A percentile compares a stretch with the other conserved stretches of the same genome.
These are phyloP conservation scores for Malania oleifera DNA, from an alignment of 164 flowering plant species.

Conservation along the genomic window DNA sequence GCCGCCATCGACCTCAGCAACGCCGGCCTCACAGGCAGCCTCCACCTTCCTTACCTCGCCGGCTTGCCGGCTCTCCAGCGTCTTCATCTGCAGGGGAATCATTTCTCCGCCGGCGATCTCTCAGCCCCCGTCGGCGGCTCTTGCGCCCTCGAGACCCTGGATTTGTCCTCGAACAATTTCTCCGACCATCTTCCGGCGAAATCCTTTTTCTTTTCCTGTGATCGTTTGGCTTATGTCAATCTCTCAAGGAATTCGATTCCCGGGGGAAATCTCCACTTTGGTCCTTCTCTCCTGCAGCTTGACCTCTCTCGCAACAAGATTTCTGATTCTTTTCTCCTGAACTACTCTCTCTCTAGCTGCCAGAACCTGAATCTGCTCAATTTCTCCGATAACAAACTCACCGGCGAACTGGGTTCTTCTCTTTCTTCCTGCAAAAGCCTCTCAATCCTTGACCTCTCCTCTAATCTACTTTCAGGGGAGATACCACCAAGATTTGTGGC, in stretches of 20 bases:
- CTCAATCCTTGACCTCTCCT: slow-evolving; percentile 46
- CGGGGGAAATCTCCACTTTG: slow-evolving; percentile 28
- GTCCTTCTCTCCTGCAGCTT: slow-evolving; percentile 44
- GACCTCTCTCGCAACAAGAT: slow-evolving; percentile 60
- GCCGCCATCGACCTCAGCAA: slow-evolving; percentile 41
- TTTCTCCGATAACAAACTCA: slow-evolving; percentile 50
- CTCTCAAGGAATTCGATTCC: slow-evolving; percentile 51
- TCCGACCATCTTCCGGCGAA: slow-evolving; percentile 26
- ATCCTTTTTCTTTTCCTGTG: slow-evolving; percentile 31
- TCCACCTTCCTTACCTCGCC: slow-evolving; percentile 38
- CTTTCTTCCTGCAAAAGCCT: slow-evolving; percentile 37
- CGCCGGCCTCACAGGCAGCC: slow-evolving; percentile 39
- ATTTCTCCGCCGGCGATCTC: slow-evolving; percentile 47
- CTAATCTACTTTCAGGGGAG: slow-evolving; percentile 43
- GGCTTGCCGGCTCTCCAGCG: slow-evolving; percentile 33
- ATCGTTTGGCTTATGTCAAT: slow-evolving; percentile 34
- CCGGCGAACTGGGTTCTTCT: slow-evolving; percentile 28
- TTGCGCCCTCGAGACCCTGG: slow-evolving; percentile 42
- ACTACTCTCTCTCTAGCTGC: slow-evolving; percentile 30
- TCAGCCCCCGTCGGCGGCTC: slow-evolving; percentile 16
- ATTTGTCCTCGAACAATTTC: slow-evolving; percentile 56
- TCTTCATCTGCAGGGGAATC: slow-evolving; percentile 40
- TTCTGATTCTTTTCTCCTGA: slow-evolving; percentile 33
- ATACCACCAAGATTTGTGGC: slow-evolving; percentile 29
- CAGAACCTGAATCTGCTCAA: slow-evolving; percentile 44